Conservation (phyloP, 208 protist species). For the Eutreptiella sp. region DNA sequence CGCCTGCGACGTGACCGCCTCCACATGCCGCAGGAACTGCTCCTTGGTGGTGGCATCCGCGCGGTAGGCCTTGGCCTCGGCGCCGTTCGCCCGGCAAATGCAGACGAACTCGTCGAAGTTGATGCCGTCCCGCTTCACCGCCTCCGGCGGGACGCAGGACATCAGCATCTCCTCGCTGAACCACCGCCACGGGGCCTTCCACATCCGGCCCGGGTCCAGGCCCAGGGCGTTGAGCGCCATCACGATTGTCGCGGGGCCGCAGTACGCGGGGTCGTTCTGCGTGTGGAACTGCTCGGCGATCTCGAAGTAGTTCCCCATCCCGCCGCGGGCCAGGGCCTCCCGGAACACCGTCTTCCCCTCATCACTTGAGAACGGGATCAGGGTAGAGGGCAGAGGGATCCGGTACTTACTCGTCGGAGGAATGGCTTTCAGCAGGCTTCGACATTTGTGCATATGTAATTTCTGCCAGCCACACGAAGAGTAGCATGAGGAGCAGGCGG, state of each 20-base stretch:
- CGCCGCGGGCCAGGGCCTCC: not conserved
- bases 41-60: not conserved
- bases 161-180: slow-evolving; percentile 29
- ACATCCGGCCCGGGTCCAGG: slow-evolving; percentile 23
- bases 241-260: slow-evolving; percentile 22
- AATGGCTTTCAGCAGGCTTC: too few relatives aligned
- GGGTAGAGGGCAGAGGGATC: not conserved
- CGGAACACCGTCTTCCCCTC: slow-evolving; percentile 30
- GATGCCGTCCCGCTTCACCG: slow-evolving; percentile 31
- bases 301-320: slow-evolving; percentile 25
- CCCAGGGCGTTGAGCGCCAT: slow-evolving; percentile 34
- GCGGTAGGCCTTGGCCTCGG: not conserved
- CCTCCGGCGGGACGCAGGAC: slow-evolving; percentile 9
- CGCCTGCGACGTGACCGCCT: not conserved
- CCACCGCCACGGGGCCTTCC: slow-evolving; percentile 24
- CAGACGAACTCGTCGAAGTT: slow-evolving; percentile 33
- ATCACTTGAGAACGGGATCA: slow-evolving; percentile 25
- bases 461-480: too few relatives aligned
- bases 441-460: too few relatives aligned
- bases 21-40: slow-evolving; percentile 5
- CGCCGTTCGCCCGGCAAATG: slow-evolving; percentile 27
- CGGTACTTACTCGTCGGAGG: too few relatives aligned
- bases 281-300: slow-evolving; percentile 38
- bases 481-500: too few relatives aligned
- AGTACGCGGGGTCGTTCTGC: slow-evolving; percentile 33